Conservation (phyloP, 192 early-diverging fungal genomes). For the Geranomyces variabilis region DNA sequence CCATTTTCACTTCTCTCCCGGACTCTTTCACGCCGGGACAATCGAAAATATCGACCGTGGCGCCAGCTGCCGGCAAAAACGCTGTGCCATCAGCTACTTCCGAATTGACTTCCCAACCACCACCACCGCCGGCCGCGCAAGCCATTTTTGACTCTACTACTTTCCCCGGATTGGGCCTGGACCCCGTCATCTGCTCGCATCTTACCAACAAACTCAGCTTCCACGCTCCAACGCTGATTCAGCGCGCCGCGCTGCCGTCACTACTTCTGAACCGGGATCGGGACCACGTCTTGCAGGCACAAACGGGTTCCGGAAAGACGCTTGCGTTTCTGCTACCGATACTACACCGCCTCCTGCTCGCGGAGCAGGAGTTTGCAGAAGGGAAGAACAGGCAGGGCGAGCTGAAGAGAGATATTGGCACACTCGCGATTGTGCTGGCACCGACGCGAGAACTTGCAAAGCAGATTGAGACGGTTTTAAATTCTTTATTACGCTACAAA, state of each 20-base stretch:
- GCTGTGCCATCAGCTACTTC: slow-evolving; percentile 21
- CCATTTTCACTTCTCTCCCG: slow-evolving; percentile 65
- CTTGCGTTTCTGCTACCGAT: slow-evolving; percentile 93
- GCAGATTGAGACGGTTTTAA: slow-evolving; percentile 84
- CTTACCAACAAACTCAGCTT: slow-evolving; percentile 75
- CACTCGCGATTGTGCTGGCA: slow-evolving; percentile 88
- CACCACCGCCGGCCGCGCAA: not conserved
- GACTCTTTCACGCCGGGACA: slow-evolving; percentile 14
- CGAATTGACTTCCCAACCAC: not conserved
- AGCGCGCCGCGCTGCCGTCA: slow-evolving; percentile 78
- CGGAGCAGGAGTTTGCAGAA: slow-evolving; percentile 48
- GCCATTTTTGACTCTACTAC: slow-evolving; percentile 38
- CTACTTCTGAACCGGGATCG: slow-evolving; percentile 50
- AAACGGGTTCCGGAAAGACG: slow-evolving; percentile 98
- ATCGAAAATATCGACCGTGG: slow-evolving; percentile 20
- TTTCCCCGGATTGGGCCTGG: slow-evolving; percentile 80
- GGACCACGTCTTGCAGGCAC: slow-evolving; percentile 91
- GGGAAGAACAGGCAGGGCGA: not conserved
- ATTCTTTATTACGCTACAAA: slow-evolving; percentile 78
- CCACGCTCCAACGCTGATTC: slow-evolving; percentile 85
- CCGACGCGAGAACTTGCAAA: slow-evolving; percentile 98
- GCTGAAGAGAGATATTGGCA: slow-evolving; percentile 72
- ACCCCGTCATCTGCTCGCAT: slow-evolving; percentile 68
- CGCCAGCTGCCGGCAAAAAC: slow-evolving; percentile 53
- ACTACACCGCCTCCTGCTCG: slow-evolving; percentile 78